Evolutionary conservation across 192 early-diverging fungal genomes (phyloP).

Genomic region (Coemansia sp.): DNA sequence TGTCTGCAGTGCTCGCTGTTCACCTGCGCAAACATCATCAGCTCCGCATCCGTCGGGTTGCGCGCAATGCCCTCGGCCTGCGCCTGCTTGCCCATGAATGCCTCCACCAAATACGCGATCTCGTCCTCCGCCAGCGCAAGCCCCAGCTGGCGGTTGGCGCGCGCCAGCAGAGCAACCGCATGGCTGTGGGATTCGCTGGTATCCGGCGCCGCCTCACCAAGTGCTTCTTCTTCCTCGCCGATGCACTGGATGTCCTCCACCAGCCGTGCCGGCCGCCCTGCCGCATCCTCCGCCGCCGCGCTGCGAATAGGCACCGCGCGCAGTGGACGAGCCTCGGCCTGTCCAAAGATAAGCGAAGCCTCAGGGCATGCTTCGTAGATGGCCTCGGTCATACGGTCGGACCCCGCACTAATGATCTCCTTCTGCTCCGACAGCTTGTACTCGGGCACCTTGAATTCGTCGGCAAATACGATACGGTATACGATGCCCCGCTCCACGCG

Average conservation of each 20-base stretch:
- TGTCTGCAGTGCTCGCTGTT: conserved; percentile 99
- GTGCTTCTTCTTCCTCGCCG: neutral
- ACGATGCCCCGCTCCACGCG: conserved; percentile 89
- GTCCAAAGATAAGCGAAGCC: conserved; percentile 68
- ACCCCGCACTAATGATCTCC: conserved; percentile 57
- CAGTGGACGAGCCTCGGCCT: conserved; percentile 61
- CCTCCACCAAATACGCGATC: conserved; percentile 90
- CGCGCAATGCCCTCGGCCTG: conserved; percentile 57
- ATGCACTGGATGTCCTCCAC: conserved; percentile 34
- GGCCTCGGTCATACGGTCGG: conserved; percentile 95
- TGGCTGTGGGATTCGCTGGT: neutral
- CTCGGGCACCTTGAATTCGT: conserved; percentile 17
- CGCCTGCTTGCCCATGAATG: conserved; percentile 65
- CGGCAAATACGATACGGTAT: conserved; percentile 63
- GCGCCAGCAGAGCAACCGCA: conserved; percentile 60
- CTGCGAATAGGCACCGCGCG: conserved; percentile 60
- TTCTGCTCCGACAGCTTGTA: conserved; percentile 54
- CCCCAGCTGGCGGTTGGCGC: conserved; percentile 88
- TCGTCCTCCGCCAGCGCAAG: conserved; percentile 96
- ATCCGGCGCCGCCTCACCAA: neutral
- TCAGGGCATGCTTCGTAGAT: conserved; percentile 67
- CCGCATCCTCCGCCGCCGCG: conserved; percentile 5
- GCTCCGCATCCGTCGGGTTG: conserved; percentile 97
- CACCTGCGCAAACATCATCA: conserved; percentile 99
- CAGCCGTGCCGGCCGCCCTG: conserved; percentile 6